Conservation (phyloP, 768 basidiomycete genomes). For the Leccinum subgranulosum region DNA sequence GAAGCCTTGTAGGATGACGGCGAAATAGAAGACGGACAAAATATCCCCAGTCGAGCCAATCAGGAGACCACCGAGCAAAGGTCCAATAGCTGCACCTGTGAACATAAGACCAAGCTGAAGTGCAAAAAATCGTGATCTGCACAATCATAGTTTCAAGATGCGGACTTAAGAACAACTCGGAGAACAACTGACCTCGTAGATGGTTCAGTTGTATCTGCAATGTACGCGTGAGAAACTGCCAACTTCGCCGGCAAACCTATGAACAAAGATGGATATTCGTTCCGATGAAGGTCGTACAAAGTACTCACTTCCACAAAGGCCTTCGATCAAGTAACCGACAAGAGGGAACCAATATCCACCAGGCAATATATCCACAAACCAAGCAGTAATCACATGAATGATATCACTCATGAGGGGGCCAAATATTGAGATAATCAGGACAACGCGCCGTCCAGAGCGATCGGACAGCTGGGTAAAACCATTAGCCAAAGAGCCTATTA, state of each 20-base stretch:
- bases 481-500: background rate
- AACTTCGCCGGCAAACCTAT: slow-evolving; percentile 48
- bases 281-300: background rate
- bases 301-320: slow-evolving; percentile 63
- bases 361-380: slow-evolving; percentile 57
- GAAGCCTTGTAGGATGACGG: slow-evolving; percentile 46
- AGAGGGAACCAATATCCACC: slow-evolving; percentile 82
- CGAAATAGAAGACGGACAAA: slow-evolving; percentile 72
- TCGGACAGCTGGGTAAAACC: slow-evolving; percentile 61
- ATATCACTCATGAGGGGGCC: slow-evolving; percentile 64
- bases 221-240: slow-evolving; percentile 61
- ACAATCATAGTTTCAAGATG: slow-evolving; percentile 2
- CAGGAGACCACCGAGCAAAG: slow-evolving; percentile 64
- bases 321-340: slow-evolving; percentile 63
- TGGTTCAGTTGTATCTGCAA: slow-evolving; percentile 64
- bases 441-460: slow-evolving; percentile 63
- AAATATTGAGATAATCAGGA: slow-evolving; percentile 58
- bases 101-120: slow-evolving; percentile 65
- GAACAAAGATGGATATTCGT: slow-evolving; percentile 5
- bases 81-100: slow-evolving; percentile 74
- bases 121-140: slow-evolving; percentile 65
- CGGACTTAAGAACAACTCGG: background rate
- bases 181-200: slow-evolving; percentile 43
- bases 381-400: slow-evolving; percentile 63
- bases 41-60: slow-evolving; percentile 53